Base-by-base conservation (phyloP, 2,329 filamentous ascomycete species). In the Trichoderma koningii region DNA sequence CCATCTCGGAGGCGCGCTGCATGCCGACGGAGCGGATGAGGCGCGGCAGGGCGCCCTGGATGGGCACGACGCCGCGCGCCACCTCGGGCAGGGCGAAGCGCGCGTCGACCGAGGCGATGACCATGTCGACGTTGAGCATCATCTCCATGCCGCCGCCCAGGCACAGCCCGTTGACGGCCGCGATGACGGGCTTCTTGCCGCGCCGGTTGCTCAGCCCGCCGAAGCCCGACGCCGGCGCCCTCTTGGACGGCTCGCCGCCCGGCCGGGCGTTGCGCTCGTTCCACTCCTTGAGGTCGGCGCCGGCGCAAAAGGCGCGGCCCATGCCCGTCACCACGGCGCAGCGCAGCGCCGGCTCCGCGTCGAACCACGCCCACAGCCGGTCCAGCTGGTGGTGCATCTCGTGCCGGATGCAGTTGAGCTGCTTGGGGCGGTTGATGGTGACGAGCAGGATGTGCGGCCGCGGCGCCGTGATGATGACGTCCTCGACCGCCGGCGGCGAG, bases 141-240 rank as follows among this genome's bases (percentile, higher is more conserved):
- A 93, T 91, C 79, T 94, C 91, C 76, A 90, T 88, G 1, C 90
- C 91, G 61, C 90, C 91, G 42, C 91, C 91, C 52, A 91, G 82
- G 65, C 89, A 90, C 19, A 89, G 79, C 7, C 91, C 91, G 72
- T 93, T 91, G 21, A 93, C 88, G 1, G 90, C 91, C 1, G 87
- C 89, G 30, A 94, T 83, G 63, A 94, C 82, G 6, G 91, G 91
- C 72, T 94, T 94, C 76, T 86, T 87, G 55, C 89, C 89, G 5
- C 77, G 74, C 28, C 90, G 82, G 68, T 90, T 87, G 62, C 85
- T 87, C 38, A 93, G 76, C 0, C 84, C 89, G 26, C 86, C 88
- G 66, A 91, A 89, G 1, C 89, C 89, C 2, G 78, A 76, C 0
- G 79, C 70, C 0, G 79, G 71, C 73, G 77, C 77, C 19, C 19